Evolutionary conservation across 352 stramenopile species (phyloP), one percentile per base, ranked within the genome.

Genomic region (Thalassiosira livingstoniorum): DNA sequence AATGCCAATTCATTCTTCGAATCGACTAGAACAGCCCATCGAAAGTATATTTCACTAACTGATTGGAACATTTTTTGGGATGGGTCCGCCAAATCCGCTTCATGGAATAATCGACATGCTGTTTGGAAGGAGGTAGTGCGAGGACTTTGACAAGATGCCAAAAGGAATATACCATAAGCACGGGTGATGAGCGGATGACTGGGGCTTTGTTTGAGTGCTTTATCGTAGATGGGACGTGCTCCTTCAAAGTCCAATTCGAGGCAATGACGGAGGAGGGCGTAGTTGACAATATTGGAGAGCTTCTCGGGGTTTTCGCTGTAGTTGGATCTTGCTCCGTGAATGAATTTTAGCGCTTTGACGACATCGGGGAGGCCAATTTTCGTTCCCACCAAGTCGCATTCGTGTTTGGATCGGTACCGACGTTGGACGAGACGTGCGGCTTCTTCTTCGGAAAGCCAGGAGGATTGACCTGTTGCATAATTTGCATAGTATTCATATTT

Each of bases 231-330:
- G 51, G 80, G 43, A 57, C 76, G 81, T 11, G 87, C 87, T 39
- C 45, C 31, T 4, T 43, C 31, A 34, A 89, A 79, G 75, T 92
- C 83, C 10, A 87, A 75, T 47, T 89, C 53, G 32, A 89, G 31
- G 39, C 82, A 90, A 69, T 91, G 82, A n/a, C 68, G 35, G 1
- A 92, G 47, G 2, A 92, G 63, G 15, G 85, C 87, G 47, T 80
- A 91, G 74, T 92, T 92, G 23, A 90, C 84, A 7, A 89, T 84
- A 51, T 87, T 90, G 15, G 79, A 80, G 18, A 92, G 75, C 32
- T 87, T 83, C n/a, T 83, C 70, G 27, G 87, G 85, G 31, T 82
- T 68, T 29, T 82, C 13, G 60, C 75, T 80, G 65, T 91, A 91
- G 53, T 88, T 90, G 0, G 23, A 29, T 63, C 89, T 88, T 13